Conservation (phyloP, 495 filamentous ascomycete genomes). For the Letharia columbiana region DNA sequence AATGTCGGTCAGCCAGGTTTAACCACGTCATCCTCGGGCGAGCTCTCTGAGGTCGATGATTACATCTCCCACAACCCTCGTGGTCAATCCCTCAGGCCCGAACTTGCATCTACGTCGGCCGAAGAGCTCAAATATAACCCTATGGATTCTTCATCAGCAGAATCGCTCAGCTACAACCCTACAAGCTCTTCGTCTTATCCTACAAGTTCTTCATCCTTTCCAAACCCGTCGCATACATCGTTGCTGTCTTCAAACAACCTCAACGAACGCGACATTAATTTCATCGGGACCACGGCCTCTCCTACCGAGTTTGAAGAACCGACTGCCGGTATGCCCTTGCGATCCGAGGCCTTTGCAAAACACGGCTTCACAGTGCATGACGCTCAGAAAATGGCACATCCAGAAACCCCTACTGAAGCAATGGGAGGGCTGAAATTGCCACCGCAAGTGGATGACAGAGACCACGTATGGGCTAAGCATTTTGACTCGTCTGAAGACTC, state of each 20-base stretch:
- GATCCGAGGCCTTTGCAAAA: constrained; percentile 23
- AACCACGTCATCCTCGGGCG: constrained; percentile 63
- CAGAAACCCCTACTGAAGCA: constrained; percentile 18
- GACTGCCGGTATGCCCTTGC: constrained; percentile 7
- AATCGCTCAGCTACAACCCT: neutral
- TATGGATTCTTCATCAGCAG: constrained; percentile 37
- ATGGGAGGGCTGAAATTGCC: constrained; percentile 22
- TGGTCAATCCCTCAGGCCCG: constrained; percentile 12
- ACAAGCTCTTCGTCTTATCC: constrained; percentile 37
- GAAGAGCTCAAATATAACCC: constrained; percentile 15
- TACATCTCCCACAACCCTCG: constrained; percentile 32
- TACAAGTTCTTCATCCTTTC: constrained; percentile 41
- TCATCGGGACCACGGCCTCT: constrained; percentile 37
- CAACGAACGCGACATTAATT: constrained; percentile 53
- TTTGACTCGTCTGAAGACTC: constrained; percentile 17
- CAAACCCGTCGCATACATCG: constrained; percentile 43
- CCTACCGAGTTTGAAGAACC: constrained; percentile 23
- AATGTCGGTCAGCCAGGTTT: constrained; percentile 47
- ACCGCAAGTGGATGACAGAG: constrained; percentile 8
- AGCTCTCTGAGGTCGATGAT: constrained; percentile 68
- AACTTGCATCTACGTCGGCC: constrained; percentile 13
- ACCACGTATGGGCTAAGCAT: constrained; percentile 20
- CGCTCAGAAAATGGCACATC: constrained; percentile 26
- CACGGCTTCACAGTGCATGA: constrained; percentile 27
- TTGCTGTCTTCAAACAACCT: constrained; percentile 47